Evolutionary conservation across 192 early-diverging fungal genomes (phyloP).

Genomic region (Nowakowskiella sp.): DNA sequence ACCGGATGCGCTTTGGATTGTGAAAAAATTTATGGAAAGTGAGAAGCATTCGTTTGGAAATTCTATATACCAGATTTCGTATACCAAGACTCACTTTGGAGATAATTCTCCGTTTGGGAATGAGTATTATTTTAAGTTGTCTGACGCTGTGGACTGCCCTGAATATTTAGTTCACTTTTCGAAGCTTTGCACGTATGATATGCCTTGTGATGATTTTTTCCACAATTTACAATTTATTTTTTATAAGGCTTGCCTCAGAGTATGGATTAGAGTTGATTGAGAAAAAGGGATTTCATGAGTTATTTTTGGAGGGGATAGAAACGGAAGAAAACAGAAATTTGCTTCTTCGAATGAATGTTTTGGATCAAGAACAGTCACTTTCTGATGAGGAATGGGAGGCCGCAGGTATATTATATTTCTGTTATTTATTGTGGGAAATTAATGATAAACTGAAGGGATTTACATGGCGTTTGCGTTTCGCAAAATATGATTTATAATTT

Average conservation of each 20-base stretch:
- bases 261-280: conserved; percentile 72
- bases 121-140: conserved; percentile 84
- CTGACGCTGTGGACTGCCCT: conserved; percentile 93
- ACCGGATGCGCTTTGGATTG: conserved; percentile 84
- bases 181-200: conserved; percentile 57
- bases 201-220: neutral
- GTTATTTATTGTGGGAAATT: no score
- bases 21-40: conserved; percentile 50
- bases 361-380: conserved; percentile 60
- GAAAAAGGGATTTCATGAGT: conserved; percentile 72
- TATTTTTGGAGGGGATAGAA: conserved; percentile 58
- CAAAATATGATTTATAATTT: conserved; percentile 31
- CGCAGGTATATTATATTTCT: no score
- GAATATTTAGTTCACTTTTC: conserved; percentile 89
- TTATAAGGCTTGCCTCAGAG: conserved; percentile 64
- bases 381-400: conserved; percentile 90
- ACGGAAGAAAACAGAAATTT: conserved; percentile 48
- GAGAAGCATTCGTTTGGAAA: conserved; percentile 68
- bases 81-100: conserved; percentile 59
- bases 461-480: conserved; percentile 68
- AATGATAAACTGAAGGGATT: no score
- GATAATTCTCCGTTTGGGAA: conserved; percentile 68
- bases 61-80: conserved; percentile 75
- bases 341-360: conserved; percentile 74
- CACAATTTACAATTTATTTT: no score